Base-by-base conservation (phyloP, 1,139 yeast genomes). In the Debaryomyces subglobosus region DNA sequence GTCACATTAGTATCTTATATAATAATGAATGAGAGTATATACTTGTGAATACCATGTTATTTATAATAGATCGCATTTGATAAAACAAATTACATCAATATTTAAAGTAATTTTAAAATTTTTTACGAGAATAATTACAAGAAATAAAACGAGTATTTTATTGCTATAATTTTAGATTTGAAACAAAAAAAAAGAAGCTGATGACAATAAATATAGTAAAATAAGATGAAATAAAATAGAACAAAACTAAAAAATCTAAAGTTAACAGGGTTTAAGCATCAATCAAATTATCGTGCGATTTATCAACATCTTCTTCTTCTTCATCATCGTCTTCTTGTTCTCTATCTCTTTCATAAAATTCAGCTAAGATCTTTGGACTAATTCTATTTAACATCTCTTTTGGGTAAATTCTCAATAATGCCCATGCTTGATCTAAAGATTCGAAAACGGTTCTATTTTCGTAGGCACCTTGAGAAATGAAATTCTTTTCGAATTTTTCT, bases 371-470 rank as follows among this genome's bases (percentile, higher is more conserved):
- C 85, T 94, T 94, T 69, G 98, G 98, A 54, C 97, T 90, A 65
- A 94, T 90, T 84, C 99, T 91, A 79, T 94, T 95, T 70, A 94
- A 86, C 86, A 94, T 81, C 75, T 94, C 98, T 84, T 92, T 94
- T 67, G 99, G 99, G 79, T 94, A 94, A 68, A 94, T 94, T 80
- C 99, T 90, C 70, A 94, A 81, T 69, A 94, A 81, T 43, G 96
- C 86, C 99, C 99, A 94, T 47, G 99, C 99, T 70, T 89, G 92
- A 69, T 94, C 99, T 68, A 94, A 84, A 42, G 97, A 88, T 74
- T 94, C 99, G 64, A 92, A 89, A 59, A 94, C 86, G 45, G 90
- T 79, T 82, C 99, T 88, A 73, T 91, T 82, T 74, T 94, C 99
- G 68, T 94, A 94, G 47, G 96, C 91, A 68, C 97, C 98, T 77